Percentiles rank a stretch among this genome's conserved stretches.
These are phyloP conservation scores for Colletotrichum horii DNA, from an alignment of 2,329 filamentous ascomycete genomes.

Conservation along the genomic window DNA sequence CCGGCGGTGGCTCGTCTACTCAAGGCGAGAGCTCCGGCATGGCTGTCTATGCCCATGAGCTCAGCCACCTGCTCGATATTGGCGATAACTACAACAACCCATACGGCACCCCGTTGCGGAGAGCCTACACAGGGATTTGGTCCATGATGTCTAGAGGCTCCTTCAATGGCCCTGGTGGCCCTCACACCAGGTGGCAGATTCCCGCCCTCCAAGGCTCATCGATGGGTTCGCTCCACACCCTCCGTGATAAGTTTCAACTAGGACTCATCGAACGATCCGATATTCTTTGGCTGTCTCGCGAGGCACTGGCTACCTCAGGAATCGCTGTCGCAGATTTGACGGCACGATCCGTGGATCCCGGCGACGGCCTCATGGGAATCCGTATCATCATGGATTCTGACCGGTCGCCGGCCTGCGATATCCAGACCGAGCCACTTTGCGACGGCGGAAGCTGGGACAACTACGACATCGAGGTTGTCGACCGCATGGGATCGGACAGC, in stretches of 20 bases:
- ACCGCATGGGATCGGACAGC: constrained; percentile 58
- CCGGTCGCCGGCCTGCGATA: constrained; percentile 48
- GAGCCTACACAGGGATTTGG: constrained; percentile 56
- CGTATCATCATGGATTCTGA: constrained; percentile 51
- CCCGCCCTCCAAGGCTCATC: constrained; percentile 52
- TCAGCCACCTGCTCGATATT: constrained; percentile 56
- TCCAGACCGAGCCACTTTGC: constrained; percentile 47
- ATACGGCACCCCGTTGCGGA: constrained; percentile 47
- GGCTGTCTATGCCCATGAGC: constrained; percentile 58
- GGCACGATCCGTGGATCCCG: constrained; percentile 49
- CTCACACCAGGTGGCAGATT: constrained; percentile 58
- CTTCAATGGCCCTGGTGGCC: constrained; percentile 59
- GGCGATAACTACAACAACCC: constrained; percentile 63
- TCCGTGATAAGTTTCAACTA: constrained; percentile 59
- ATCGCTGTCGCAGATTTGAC: constrained; percentile 49
- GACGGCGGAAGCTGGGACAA: constrained; percentile 56
- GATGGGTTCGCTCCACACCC: constrained; percentile 56
- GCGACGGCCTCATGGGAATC: constrained; percentile 46
- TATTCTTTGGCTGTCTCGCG: constrained; percentile 49
- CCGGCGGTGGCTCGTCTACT: constrained; percentile 55
- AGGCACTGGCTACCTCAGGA: constrained; percentile 46
- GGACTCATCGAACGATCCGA: constrained; percentile 47
- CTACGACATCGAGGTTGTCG: constrained; percentile 58
- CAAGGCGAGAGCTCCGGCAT: constrained; percentile 59
- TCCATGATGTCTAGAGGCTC: constrained; percentile 57